Evolutionary conservation across 2,329 filamentous ascomycete species (phyloP).

Genomic region (Karstenula rhodostoma): DNA sequence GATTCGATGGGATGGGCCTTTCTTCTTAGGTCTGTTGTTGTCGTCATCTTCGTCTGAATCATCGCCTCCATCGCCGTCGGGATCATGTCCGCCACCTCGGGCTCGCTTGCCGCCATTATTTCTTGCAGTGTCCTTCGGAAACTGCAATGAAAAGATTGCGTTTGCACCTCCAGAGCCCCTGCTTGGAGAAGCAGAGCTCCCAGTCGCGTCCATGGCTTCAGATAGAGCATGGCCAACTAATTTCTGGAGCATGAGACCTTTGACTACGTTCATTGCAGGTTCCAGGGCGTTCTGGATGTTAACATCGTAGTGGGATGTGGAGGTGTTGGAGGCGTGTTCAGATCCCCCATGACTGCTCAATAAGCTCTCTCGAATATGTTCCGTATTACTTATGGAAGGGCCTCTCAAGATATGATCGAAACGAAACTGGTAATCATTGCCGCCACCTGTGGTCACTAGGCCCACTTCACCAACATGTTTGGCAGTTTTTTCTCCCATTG

Average conservation of each 20-base stretch:
- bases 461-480: no score
- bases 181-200: not conserved
- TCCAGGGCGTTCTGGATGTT: not conserved
- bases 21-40: constrained; percentile 16
- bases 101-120: constrained; percentile 12
- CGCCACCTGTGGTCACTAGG: not conserved
- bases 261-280: constrained; percentile 1
- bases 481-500: no score
- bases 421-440: not conserved
- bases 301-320: not conserved
- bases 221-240: constrained; percentile 1
- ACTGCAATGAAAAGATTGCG: no score
- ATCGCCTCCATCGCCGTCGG: constrained; percentile 14
- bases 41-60: constrained; percentile 17
- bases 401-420: not conserved
- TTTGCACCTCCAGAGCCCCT: not conserved
- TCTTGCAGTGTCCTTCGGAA: not conserved
- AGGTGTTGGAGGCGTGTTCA: not conserved
- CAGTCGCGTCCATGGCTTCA: constrained; percentile 8
- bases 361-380: not conserved
- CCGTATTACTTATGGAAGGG: not conserved
- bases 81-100: constrained; percentile 15
- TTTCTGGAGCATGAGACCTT: constrained; percentile 11
- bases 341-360: not conserved
- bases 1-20: constrained; percentile 1